A percentile compares a stretch with the other conserved stretches of the same genome.
phyloP scores from a whole-genome alignment of 78 protist species.

The Cavenderia fasciculata region DNA sequence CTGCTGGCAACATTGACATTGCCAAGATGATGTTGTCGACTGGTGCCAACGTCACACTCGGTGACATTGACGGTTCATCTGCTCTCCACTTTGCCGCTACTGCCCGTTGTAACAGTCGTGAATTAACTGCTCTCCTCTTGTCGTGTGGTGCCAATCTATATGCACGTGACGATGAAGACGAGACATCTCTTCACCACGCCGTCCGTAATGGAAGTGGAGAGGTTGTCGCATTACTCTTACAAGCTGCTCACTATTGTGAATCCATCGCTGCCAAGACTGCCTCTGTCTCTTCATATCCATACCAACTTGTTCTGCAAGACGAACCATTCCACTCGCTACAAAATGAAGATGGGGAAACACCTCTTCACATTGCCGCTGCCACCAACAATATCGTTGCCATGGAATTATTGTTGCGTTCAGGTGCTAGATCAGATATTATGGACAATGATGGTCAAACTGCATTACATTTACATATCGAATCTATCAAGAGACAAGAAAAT shows the following conservation, averaged over 20 bases:
- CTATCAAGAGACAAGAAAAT: too few species aligned
- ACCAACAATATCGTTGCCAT: too few species aligned
- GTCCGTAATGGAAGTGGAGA: slow-evolving; percentile 17
- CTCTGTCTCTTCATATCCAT: background rate
- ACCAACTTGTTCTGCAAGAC: background rate
- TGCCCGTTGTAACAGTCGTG: background rate
- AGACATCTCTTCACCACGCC: slow-evolving; percentile 61
- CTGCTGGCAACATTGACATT: background rate
- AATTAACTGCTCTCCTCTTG: background rate
- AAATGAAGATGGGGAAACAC: slow-evolving; percentile 36
- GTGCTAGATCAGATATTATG: too few species aligned
- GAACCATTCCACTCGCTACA: background rate
- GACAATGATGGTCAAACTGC: too few species aligned
- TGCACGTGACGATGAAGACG: slow-evolving; percentile 45
- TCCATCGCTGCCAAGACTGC: background rate
- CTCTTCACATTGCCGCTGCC: slow-evolving; percentile 37
- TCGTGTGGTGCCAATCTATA: slow-evolving; percentile 20
- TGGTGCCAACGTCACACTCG: slow-evolving; percentile 3
- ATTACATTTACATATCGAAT: too few species aligned
- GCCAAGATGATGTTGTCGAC: slow-evolving; percentile 14
- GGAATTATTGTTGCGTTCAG: too few species aligned
- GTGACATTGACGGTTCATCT: slow-evolving; percentile 20
- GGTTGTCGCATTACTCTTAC: background rate
- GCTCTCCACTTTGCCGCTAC: slow-evolving; percentile 23
- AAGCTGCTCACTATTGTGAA: background rate